Conservation (phyloP, 352 stramenopile species). For the Blastocystis hominis region DNA sequence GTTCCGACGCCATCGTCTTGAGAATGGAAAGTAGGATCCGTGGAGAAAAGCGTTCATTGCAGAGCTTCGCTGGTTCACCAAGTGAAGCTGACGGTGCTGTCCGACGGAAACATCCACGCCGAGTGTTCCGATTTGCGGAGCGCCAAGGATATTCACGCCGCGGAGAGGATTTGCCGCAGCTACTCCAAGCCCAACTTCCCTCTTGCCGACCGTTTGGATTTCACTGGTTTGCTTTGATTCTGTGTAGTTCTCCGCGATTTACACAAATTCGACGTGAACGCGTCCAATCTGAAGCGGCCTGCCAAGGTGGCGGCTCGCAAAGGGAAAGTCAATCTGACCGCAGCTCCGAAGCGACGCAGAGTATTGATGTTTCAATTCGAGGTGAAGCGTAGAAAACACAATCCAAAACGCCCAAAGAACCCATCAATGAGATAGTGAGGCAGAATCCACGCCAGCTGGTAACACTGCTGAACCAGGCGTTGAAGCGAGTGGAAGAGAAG, state of each 20-base stretch:
- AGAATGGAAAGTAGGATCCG: neutral
- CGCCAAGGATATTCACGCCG: conserved; percentile 1
- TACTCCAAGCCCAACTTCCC: neutral
- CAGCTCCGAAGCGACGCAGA: neutral
- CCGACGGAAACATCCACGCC: neutral
- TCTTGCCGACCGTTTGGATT: neutral
- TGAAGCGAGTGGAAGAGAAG: neutral
- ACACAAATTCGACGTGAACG: neutral
- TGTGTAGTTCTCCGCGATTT: neutral
- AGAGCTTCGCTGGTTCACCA: conserved; percentile 1
- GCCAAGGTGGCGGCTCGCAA: neutral
- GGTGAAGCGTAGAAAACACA: neutral
- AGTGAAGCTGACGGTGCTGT: conserved; percentile 7
- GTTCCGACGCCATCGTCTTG: neutral
- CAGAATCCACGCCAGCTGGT: neutral
- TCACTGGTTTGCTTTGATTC: neutral
- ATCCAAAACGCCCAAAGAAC: neutral
- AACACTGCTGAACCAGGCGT: neutral
- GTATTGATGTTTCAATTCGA: neutral
- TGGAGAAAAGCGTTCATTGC: neutral
- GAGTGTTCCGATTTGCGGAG: neutral
- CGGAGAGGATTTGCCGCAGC: neutral
- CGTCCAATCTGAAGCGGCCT: neutral
- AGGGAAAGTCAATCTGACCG: neutral
- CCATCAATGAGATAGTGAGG: neutral